Evolutionary conservation across 2,329 filamentous ascomycete species (phyloP), one percentile per base, ranked within the genome.

Genomic region (Aureobasidium subglaciale): DNA sequence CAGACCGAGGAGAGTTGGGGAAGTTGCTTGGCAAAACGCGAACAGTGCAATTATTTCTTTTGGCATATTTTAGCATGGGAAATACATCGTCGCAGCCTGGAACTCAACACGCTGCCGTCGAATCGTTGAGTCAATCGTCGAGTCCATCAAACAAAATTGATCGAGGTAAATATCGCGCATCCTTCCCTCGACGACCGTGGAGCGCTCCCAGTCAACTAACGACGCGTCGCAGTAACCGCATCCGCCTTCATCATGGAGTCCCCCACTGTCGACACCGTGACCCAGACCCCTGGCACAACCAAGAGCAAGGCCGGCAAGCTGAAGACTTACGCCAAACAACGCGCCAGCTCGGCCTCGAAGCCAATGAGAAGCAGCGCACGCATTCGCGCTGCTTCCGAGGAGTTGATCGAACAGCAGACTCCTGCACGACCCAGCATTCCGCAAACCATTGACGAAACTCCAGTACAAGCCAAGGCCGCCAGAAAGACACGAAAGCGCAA

Each of bases 221-320:
- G 48, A 52, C 48, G 48, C 48, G 48, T 40, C 48, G 10, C 46
- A 50, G 46, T 48, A 10, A 29, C 20, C 29, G 24, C 32, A 50
- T 9, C 15, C 13, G 27, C 46, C 22, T 9, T 38, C 18, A 41
- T 11, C 35, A 52, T 52, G 48, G 48, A 52, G 25, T 52, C 48
- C 11, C 48, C 35, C 16, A 35, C 40, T 16, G 34, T n/a, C 48
- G 35, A 41, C 25, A 40, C 48, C 24, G 29, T n/a, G 13, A 16
- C n/a, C 16, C 29, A 34, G 18, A 54, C 50, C 5, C 50, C 50
- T 24, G 20, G 38, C 29, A 54, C 50, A 7, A 9, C 37, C 20
- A 54, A 54, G 50, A 42, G n/a, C 29, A 54, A 54, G 35, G 15
- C 50, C 11, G 50, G 50, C 30, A 54, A 54, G 30, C 50, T 54